Base-by-base conservation (phyloP, 257 asterid genomes). In the Solanum microdontum region DNA sequence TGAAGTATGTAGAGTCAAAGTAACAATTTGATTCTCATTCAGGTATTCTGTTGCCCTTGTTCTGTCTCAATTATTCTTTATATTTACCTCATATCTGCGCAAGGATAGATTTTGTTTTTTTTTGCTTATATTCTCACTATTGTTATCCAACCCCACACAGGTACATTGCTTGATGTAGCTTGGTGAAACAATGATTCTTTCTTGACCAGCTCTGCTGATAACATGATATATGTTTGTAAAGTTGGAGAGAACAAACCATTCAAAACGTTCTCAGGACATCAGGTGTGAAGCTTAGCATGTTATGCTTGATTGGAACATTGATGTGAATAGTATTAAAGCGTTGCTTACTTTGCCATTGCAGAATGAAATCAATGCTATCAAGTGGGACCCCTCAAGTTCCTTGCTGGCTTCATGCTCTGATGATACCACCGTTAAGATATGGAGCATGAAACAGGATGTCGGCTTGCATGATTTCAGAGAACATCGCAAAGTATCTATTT, bases 381-480 rank as follows among this genome's bases (percentile, higher is more conserved):
- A 95, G 95, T 97, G 99, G 99, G 98, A 95, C 88, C 98, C 98
- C 19, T 86, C 98, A 19, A 97, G 98, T 86, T 66, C 94, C 34
- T 92, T 95, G 86, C 90, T 97, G 91, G 99, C 99, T n/a, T 97
- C 99, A 58, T 95, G 99, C 93, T 95, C 99, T 83, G 98, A 97
- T 85, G 99, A 97, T 93, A 88, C 93, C 88, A 95, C 99, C 1
- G 96, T 98, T 23, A 95, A 97, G 98, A 94, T 96, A 91, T 96
- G 99, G 99, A 94, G 91, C 91, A 84, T 90, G 92, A 94, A 92
- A 89, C 98, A 94, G 88, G 98, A 96, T 73, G 75, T 93, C 80
- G 95, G 91, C 88, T 58, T 94, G 93, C 94, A 94, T 88, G 96
- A 95, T 91, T 90, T 96, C 66, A 93, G 69, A 95, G 98, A 93